phyloP scores from a whole-genome alignment of 257 asterid genomes.

The Cinchona pubescens region DNA sequence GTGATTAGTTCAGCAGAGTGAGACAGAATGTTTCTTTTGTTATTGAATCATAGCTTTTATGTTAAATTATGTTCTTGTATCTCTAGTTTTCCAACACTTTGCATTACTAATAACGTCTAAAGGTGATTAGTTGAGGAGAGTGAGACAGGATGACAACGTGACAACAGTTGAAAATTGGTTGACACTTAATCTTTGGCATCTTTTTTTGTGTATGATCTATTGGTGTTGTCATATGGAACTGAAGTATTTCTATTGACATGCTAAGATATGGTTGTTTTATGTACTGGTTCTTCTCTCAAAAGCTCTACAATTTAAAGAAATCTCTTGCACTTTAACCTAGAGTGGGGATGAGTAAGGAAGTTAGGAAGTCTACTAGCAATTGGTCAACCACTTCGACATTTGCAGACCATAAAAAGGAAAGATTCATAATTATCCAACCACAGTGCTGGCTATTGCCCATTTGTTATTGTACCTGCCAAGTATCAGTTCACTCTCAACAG shows the following conservation, averaged over 20 bases:
- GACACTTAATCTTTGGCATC: neutral
- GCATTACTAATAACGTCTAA: neutral
- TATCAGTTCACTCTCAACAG: neutral
- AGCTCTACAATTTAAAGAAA: neutral
- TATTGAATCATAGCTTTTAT: neutral
- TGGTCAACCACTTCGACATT: neutral
- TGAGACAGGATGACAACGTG: neutral
- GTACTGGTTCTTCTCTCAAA: neutral
- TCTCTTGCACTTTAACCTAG: neutral
- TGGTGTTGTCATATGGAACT: neutral
- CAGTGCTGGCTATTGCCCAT: neutral
- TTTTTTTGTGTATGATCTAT: neutral
- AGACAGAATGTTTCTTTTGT: neutral
- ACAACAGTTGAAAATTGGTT: neutral
- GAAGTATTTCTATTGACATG: neutral
- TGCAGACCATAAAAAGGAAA: neutral
- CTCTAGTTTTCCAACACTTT: neutral
- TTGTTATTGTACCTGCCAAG: neutral
- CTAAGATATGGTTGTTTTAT: neutral
- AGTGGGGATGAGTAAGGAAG: neutral
- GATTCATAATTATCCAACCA: neutral
- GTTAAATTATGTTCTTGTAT: neutral
- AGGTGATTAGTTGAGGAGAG: neutral
- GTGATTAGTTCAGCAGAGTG: neutral
- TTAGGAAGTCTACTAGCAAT: neutral